These are phyloP conservation scores for Akebia trifoliata DNA, from an alignment of 164 flowering plant species.

Conservation along the genomic window DNA sequence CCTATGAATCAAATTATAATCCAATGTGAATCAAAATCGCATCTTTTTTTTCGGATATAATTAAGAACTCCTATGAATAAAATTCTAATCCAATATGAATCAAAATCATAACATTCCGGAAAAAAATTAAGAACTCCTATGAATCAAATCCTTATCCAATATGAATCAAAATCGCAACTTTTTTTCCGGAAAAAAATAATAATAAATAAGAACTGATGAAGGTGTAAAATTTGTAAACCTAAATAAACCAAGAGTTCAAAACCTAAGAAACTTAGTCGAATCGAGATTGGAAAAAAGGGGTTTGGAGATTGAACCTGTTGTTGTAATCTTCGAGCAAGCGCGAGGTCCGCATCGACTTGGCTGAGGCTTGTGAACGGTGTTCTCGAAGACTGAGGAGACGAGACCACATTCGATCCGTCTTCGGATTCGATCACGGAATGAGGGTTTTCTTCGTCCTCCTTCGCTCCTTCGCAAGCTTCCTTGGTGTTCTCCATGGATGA, in stretches of 20 bases:
- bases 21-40: too few relatives aligned
- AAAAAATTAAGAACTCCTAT: neutral
- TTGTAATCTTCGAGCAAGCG: constrained; percentile 87
- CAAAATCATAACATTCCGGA: neutral
- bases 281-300: neutral
- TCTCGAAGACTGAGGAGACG: constrained; percentile 35
- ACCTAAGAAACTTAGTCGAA: neutral
- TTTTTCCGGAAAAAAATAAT: too few relatives aligned
- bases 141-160: too few relatives aligned
- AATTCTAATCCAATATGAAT: neutral
- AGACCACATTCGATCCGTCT: constrained; percentile 9
- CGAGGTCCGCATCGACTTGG: constrained; percentile 91
- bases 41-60: too few relatives aligned
- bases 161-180: too few relatives aligned
- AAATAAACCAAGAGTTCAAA: neutral
- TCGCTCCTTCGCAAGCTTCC: constrained; percentile 16
- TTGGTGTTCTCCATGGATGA: constrained; percentile 26
- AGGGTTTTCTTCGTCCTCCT: constrained; percentile 21
- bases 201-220: too few relatives aligned
- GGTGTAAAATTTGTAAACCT: neutral
- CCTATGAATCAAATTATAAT: too few relatives aligned
- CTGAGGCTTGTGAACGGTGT: constrained; percentile 83
- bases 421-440: constrained; percentile 1
- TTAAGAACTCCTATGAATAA: constrained; percentile 57
- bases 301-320: constrained; percentile 63